Conservation (phyloP, 306 rosid species). For the Argentina anserina region DNA sequence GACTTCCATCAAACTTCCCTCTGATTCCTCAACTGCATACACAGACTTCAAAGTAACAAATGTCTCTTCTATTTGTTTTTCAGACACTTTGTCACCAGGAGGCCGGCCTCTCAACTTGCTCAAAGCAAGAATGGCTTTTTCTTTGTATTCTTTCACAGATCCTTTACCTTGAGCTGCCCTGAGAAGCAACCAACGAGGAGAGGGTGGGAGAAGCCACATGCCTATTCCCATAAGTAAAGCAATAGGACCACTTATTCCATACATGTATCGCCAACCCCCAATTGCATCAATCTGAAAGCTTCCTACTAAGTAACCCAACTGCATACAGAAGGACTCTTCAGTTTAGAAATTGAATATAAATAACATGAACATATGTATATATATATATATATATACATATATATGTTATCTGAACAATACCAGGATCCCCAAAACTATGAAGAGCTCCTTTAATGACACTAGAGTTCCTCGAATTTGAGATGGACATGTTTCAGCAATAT, state of each 20-base stretch:
- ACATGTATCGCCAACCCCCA: constrained; percentile 98
- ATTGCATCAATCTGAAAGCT: constrained; percentile 69
- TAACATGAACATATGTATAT: not conserved
- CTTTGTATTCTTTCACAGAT: constrained; percentile 64
- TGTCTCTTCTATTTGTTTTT: constrained; percentile 78
- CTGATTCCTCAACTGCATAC: constrained; percentile 69
- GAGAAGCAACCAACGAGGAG: constrained; percentile 98
- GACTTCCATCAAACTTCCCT: constrained; percentile 81
- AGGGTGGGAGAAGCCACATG: constrained; percentile 72
- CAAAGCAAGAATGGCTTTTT: constrained; percentile 59
- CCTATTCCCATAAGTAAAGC: constrained; percentile 88
- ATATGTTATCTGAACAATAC: constrained; percentile 49
- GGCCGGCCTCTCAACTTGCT: constrained; percentile 79
- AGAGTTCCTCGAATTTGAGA: constrained; percentile 93
- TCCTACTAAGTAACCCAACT: constrained; percentile 90
- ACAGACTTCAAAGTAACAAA: constrained; percentile 62
- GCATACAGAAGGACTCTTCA: constrained; percentile 31
- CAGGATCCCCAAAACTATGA: constrained; percentile 96
- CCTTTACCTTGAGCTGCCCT: constrained; percentile 91
- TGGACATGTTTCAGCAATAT: constrained; percentile 95
- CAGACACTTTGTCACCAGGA: constrained; percentile 70
- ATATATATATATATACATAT: too few relatives aligned
- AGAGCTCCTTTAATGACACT: constrained; percentile 86
- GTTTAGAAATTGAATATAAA: constrained; percentile 4
- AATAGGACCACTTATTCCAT: constrained; percentile 78